These are phyloP conservation scores for Malus orientalis DNA, from an alignment of 306 rosid genomes.

Conservation along the genomic window DNA sequence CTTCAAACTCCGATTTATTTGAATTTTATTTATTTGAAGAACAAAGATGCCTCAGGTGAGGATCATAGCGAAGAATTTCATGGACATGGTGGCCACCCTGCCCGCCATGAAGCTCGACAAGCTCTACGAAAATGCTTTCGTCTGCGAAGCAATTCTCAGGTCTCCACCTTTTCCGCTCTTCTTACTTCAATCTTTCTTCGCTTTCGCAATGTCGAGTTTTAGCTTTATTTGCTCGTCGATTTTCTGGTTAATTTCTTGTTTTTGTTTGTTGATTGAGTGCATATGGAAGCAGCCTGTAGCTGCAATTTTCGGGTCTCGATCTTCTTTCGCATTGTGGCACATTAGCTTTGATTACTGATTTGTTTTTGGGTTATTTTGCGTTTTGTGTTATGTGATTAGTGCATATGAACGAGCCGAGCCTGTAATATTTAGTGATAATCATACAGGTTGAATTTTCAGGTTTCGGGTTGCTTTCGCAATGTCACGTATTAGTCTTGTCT, in stretches of 20 bases:
- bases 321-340: no score
- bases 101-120: conserved; percentile 89
- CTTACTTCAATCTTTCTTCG: neutral
- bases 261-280: neutral
- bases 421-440: neutral
- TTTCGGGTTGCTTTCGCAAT: no score
- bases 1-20: neutral
- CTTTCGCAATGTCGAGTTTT: neutral
- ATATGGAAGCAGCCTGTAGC: neutral
- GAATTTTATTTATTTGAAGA: neutral
- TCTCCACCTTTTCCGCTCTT: conserved; percentile 3
- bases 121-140: conserved; percentile 76
- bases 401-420: no score
- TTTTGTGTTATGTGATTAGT: neutral
- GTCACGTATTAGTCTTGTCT: neutral
- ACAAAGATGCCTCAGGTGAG: conserved; percentile 81
- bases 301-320: no score
- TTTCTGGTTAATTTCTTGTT: no score
- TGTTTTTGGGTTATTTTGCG: neutral
- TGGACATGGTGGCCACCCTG: conserved; percentile 99
- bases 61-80: conserved; percentile 87
- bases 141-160: conserved; percentile 98
- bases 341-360: neutral
- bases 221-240: no score
- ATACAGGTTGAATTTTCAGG: no score